phyloP scores from a whole-genome alignment of 192 early-diverging fungal genomes.

The Paraglomus brasilianum region DNA sequence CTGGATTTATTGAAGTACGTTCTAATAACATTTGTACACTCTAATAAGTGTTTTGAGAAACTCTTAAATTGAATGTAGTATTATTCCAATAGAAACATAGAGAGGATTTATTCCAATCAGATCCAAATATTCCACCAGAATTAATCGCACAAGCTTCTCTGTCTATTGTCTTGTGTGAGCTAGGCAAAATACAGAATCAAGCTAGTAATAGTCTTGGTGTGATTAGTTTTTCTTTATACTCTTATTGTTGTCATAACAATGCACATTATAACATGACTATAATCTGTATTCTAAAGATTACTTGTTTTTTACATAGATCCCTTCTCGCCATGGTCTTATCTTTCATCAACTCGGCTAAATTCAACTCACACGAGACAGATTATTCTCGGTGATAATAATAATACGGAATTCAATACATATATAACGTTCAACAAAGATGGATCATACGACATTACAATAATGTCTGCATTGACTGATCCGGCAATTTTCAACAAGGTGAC shows the following conservation, averaged over 20 bases:
- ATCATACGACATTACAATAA: constrained; percentile 43
- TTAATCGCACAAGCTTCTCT: constrained; percentile 68
- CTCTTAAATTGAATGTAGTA: not conserved
- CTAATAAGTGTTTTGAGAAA: constrained; percentile 3
- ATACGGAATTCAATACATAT: constrained; percentile 40
- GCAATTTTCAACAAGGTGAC: constrained; percentile 40
- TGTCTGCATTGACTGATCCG: constrained; percentile 31
- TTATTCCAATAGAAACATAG: constrained; percentile 56
- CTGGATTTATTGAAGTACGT: constrained; percentile 84
- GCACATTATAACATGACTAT: too few relatives aligned
- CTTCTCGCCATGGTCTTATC: constrained; percentile 47
- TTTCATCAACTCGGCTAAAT: constrained; percentile 53
- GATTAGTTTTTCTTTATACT: too few relatives aligned
- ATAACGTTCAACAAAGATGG: constrained; percentile 38
- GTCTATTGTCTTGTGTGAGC: constrained; percentile 38
- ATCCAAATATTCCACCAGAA: constrained; percentile 39
- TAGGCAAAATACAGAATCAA: constrained; percentile 37
- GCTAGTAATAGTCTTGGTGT: constrained; percentile 23
- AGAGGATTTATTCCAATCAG: constrained; percentile 56
- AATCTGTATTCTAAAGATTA: too few relatives aligned
- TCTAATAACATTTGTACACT: constrained; percentile 36
- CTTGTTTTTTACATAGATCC: constrained; percentile 17
- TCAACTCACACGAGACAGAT: constrained; percentile 34
- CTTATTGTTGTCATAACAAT: too few relatives aligned
- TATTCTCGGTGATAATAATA: constrained; percentile 36